Evolutionary conservation across 441 rosid species (phyloP).

Genomic region (Euphorbia celastroides): DNA sequence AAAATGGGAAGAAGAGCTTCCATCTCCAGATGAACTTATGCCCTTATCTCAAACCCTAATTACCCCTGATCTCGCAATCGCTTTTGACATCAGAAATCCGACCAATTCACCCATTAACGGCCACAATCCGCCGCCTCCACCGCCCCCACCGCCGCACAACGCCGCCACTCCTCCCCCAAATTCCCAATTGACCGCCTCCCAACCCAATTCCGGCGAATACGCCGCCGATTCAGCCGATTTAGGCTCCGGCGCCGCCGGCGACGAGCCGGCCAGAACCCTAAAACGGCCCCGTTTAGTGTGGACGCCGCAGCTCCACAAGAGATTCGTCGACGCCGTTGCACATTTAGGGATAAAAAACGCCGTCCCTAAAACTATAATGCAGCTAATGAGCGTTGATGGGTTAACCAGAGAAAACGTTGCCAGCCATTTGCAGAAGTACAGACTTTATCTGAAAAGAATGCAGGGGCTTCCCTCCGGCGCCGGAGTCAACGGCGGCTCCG

Average conservation of each 20-base stretch:
- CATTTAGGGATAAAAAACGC: conserved; percentile 91
- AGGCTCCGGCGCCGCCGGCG: conserved; percentile 55
- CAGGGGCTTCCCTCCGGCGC: conserved; percentile 75
- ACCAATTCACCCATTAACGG: conserved; percentile 20
- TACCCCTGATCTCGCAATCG: conserved; percentile 84
- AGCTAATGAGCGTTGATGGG: conserved; percentile 89
- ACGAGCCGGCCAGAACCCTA: conserved; percentile 81
- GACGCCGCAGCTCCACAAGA: conserved; percentile 94
- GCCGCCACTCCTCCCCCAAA: conserved; percentile 29
- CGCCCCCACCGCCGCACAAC: conserved; percentile 28
- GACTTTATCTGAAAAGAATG: conserved; percentile 86
- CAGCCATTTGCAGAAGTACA: conserved; percentile 86
- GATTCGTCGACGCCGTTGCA: conserved; percentile 87
- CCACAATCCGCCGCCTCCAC: conserved; percentile 29
- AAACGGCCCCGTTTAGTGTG: conserved; percentile 93
- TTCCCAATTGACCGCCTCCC: conserved; percentile 35
- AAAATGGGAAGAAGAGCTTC: conserved; percentile 81
- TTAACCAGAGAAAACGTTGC: conserved; percentile 91
- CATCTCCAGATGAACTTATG: conserved; percentile 75
- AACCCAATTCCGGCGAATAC: conserved; percentile 50
- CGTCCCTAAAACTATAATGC: conserved; percentile 96
- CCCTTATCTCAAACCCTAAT: conserved; percentile 86
- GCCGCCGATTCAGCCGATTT: conserved; percentile 60
- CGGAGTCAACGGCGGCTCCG: conserved; percentile 39
- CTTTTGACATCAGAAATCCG: conserved; percentile 67